Conservation (phyloP, 495 filamentous ascomycete species). For the Penicillium waksmanii region DNA sequence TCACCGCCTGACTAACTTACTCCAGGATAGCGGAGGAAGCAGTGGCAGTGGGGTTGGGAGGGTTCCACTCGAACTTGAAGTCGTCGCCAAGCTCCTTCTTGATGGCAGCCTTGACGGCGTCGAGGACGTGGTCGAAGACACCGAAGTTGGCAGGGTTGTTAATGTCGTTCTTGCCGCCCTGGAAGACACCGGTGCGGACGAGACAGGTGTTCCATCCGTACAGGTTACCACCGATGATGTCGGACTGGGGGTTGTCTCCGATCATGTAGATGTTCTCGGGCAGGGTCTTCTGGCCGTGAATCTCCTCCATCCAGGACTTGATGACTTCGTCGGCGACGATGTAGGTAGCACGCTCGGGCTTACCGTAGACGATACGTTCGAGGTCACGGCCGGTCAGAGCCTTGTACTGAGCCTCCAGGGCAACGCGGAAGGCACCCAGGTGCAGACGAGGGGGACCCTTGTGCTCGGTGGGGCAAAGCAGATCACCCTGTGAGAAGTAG, state of each 20-base stretch:
- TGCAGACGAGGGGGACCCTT: slow-evolving; percentile 69
- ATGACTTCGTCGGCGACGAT: slow-evolving; percentile 80
- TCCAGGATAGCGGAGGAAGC: slow-evolving; percentile 3
- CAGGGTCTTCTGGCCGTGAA: slow-evolving; percentile 71
- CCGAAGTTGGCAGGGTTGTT: slow-evolving; percentile 64
- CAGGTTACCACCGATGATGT: slow-evolving; percentile 79
- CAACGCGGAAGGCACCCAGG: slow-evolving; percentile 76
- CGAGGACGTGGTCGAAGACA: slow-evolving; percentile 58
- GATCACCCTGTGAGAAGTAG: slow-evolving; percentile 76
- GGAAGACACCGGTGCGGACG: slow-evolving; percentile 64
- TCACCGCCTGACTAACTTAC: neutral
- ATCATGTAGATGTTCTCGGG: slow-evolving; percentile 82
- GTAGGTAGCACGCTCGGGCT: slow-evolving; percentile 79
- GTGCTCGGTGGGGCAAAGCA: slow-evolving; percentile 77
- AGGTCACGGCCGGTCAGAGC: slow-evolving; percentile 72
- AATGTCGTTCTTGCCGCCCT: slow-evolving; percentile 54
- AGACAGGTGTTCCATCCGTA: slow-evolving; percentile 82
- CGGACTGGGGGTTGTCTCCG: slow-evolving; percentile 77
- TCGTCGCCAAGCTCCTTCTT: slow-evolving; percentile 59
- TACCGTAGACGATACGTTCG: slow-evolving; percentile 83
- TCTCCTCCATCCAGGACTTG: slow-evolving; percentile 73
- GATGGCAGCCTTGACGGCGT: slow-evolving; percentile 56
- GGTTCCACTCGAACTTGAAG: slow-evolving; percentile 61
- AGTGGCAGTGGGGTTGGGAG: slow-evolving; percentile 12
- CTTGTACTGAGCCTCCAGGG: slow-evolving; percentile 78